Evolutionary conservation across 495 filamentous ascomycete genomes (phyloP), one percentile per base, ranked within the genome.

Genomic region (Daldinia loculata): DNA sequence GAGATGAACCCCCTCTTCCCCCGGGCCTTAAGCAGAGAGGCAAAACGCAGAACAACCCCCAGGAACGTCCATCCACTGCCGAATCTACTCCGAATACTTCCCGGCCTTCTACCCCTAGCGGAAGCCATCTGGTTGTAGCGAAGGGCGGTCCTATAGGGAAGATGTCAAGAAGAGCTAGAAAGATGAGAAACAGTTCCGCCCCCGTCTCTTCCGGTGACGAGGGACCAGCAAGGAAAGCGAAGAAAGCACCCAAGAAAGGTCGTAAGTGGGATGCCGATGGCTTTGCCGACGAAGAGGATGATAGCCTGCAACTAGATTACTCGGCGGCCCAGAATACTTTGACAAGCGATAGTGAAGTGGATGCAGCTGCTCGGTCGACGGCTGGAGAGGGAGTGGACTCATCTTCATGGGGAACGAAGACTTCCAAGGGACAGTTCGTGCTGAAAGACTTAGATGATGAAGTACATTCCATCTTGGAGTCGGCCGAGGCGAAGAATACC

Each of bases 191-290:
- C 56, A 84, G 83, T 6, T 88, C 90, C 14, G 86, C 89, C 34
- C 90, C 89, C 52, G 86, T 83, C 19, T 97, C 94, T 0, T 97
- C 93, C 5, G 92, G 93, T 0, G 95, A 98, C 63, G 94, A 98
- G 74, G 84, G 81, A 17, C 63, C 84, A 4, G 74, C 80, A 24
- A 87, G 84, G 52, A 89, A 88, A 71, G 80, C 83, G 30, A 91
- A 89, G 76, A 80, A 80, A 19, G 80, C 81, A n/a, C 84, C 81
- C 6, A 99, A 99, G 85, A 93, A 92, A 70, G 89, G 91, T 75
- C 89, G 96, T 56, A 92, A 88, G 72, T 99, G 95, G 95, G 91
- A 95, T 78, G 93, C 90, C 0, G 92, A 95, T 77, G 95, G 95
- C 7, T 82, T 91, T 58, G 94, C 92, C 8, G 92, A 94, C 71